These are phyloP conservation scores for Fibroporia radiculosa DNA, from an alignment of 768 basidiomycete genomes.

Conservation along the genomic window DNA sequence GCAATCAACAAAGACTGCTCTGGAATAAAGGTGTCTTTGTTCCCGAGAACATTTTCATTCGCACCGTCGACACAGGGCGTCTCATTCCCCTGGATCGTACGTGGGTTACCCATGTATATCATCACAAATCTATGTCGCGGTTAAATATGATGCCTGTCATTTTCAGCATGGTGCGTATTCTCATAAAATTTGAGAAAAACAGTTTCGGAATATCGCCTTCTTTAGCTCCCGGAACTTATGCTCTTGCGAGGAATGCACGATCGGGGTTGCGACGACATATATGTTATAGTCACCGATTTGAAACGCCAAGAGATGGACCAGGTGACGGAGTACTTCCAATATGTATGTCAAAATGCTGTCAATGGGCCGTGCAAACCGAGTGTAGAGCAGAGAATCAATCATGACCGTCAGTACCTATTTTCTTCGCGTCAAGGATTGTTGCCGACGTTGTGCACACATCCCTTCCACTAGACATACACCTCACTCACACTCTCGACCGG, in stretches of 20 bases:
- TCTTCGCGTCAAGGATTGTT: background rate
- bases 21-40: conserved; percentile 67
- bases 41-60: conserved; percentile 73
- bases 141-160: conserved; percentile 75
- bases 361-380: conserved; percentile 57
- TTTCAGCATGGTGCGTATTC: conserved; percentile 59
- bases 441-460: background rate
- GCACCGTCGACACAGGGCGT: conserved; percentile 71
- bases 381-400: conserved; percentile 58
- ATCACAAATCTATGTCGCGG: conserved; percentile 68
- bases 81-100: conserved; percentile 75
- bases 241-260: conserved; percentile 77
- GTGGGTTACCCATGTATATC: conserved; percentile 77
- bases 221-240: conserved; percentile 72
- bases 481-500: conserved; percentile 57
- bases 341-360: conserved; percentile 59
- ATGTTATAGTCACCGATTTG: conserved; percentile 72
- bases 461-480: conserved; percentile 44
- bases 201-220: background rate
- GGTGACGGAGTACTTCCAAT: conserved; percentile 70
- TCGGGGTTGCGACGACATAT: conserved; percentile 69
- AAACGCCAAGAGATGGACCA: conserved; percentile 79
- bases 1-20: conserved; percentile 33
- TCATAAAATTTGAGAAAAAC: background rate
- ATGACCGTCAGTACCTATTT: conserved; percentile 47